Percentiles rank a stretch among this genome's conserved stretches.
phyloP scores from a whole-genome alignment of 176 grass and related monocot species.

The Carex kokanica region DNA sequence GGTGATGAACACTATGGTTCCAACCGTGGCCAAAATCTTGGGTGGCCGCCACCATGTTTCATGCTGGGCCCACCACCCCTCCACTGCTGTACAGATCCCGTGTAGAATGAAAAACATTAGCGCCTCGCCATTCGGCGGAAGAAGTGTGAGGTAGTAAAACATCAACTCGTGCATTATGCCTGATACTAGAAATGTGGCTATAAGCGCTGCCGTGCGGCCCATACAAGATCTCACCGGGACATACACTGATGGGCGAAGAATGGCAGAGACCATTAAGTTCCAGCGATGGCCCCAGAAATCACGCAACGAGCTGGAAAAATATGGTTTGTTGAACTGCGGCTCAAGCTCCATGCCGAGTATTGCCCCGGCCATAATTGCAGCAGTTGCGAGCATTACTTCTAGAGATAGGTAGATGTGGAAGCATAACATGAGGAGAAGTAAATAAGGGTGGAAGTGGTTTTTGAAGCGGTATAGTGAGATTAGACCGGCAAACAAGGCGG shows the following conservation, averaged over 20 bases:
- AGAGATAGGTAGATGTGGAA: constrained; percentile 34
- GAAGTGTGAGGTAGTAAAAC: constrained; percentile 29
- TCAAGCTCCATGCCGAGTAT: constrained; percentile 34
- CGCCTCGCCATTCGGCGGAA: constrained; percentile 7
- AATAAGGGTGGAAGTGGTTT: constrained; percentile 3
- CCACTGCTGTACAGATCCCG: constrained; percentile 26
- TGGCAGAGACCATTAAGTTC: constrained; percentile 42
- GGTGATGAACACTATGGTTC: constrained; percentile 1
- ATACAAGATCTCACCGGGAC: constrained; percentile 10
- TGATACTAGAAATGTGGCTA: constrained; percentile 32
- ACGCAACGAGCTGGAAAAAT: constrained; percentile 11
- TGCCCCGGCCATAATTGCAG: not conserved
- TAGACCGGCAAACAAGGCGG: constrained; percentile 10
- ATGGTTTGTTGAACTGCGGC: constrained; percentile 34
- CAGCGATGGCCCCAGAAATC: constrained; percentile 39
- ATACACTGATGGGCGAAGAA: constrained; percentile 35
- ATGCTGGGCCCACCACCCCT: not conserved
- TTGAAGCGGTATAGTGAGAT: constrained; percentile 25
- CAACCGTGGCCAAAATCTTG: constrained; percentile 8
- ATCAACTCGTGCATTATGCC: constrained; percentile 41
- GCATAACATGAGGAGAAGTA: not conserved
- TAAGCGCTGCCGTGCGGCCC: constrained; percentile 16
- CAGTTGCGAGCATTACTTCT: constrained; percentile 23
- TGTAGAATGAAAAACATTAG: constrained; percentile 29
- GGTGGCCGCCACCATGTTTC: constrained; percentile 19